Percentiles rank a stretch among this genome's conserved stretches.
Evolutionary conservation across 164 flowering plant species (phyloP).

Genomic region (Piper longum): DNA sequence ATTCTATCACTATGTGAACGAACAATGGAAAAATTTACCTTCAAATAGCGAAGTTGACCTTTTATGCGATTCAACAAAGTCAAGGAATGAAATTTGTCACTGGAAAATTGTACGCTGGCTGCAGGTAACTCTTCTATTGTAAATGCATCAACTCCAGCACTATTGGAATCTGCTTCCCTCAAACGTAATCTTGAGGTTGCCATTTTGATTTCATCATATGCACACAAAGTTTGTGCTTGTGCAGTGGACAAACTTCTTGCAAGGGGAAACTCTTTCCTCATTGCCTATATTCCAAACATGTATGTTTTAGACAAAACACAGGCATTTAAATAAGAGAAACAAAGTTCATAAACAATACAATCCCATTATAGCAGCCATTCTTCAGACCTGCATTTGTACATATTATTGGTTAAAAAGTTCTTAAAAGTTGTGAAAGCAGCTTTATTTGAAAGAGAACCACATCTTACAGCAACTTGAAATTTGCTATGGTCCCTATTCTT

Average conservation of each 20-base stretch:
- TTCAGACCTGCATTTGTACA: no score
- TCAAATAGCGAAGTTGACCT: conserved; percentile 82
- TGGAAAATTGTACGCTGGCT: conserved; percentile 44
- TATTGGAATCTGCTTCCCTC: conserved; percentile 45
- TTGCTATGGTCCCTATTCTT: no score
- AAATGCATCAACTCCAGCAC: conserved; percentile 42
- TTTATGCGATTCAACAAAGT: conserved; percentile 39
- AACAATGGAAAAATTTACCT: conserved; percentile 29
- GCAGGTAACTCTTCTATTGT: conserved; percentile 41
- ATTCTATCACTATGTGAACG: not conserved
- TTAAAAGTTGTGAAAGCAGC: no score
- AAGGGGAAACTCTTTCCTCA: conserved; percentile 74
- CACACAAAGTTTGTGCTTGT: conserved; percentile 73
- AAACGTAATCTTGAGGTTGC: conserved; percentile 72
- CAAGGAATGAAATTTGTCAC: conserved; percentile 52
- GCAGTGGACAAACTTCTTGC: conserved; percentile 72
- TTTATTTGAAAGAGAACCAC: no score
- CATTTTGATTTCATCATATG: conserved; percentile 91
- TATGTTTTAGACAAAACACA: not conserved
- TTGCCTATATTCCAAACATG: conserved; percentile 25
- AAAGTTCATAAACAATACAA: no score
- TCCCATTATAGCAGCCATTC: no score
- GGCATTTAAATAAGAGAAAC: no score
- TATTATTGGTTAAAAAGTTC: no score
- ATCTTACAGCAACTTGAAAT: no score